Percentiles rank a stretch among this genome's conserved stretches.
phyloP scores from a whole-genome alignment of 2,329 filamentous ascomycete species.

The Scytalidium sp. region DNA sequence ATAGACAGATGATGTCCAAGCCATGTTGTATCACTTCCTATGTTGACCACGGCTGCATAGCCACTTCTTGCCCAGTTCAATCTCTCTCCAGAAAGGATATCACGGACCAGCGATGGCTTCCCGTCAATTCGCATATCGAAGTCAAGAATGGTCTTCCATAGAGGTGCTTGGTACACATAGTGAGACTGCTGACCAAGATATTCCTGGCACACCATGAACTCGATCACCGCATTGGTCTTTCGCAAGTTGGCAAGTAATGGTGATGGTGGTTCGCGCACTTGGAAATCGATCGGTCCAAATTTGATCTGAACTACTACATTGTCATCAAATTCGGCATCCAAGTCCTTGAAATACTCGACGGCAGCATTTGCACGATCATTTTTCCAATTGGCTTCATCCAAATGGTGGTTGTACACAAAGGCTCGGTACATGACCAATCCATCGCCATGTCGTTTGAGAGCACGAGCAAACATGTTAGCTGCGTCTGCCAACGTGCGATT shows the following conservation, averaged over 20 bases:
- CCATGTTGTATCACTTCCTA: slow-evolving; percentile 65
- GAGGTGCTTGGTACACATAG: slow-evolving; percentile 62
- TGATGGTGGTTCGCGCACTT: slow-evolving; percentile 64
- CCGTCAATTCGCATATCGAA: slow-evolving; percentile 64
- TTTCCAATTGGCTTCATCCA: slow-evolving; percentile 59
- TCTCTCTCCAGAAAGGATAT: slow-evolving; percentile 58
- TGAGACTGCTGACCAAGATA: slow-evolving; percentile 71
- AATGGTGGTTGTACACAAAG: slow-evolving; percentile 66
- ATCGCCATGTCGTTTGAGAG: slow-evolving; percentile 55
- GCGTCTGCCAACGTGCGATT: slow-evolving; percentile 67
- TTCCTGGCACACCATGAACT: slow-evolving; percentile 66
- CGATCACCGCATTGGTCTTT: slow-evolving; percentile 50
- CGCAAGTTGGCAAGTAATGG: slow-evolving; percentile 57
- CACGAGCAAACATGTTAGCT: slow-evolving; percentile 64
- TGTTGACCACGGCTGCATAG: slow-evolving; percentile 65
- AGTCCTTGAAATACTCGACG: slow-evolving; percentile 61
- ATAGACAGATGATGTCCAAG: slow-evolving; percentile 67
- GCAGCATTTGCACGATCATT: slow-evolving; percentile 68
- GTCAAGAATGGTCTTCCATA: slow-evolving; percentile 67
- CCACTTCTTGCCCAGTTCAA: slow-evolving; percentile 57
- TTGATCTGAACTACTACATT: slow-evolving; percentile 74
- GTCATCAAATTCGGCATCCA: slow-evolving; percentile 65
- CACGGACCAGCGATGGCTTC: slow-evolving; percentile 50
- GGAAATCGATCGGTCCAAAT: slow-evolving; percentile 72
- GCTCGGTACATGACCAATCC: slow-evolving; percentile 70